These are phyloP conservation scores for Lactarius sp. DNA, from an alignment of 768 basidiomycete species.

Conservation along the genomic window DNA sequence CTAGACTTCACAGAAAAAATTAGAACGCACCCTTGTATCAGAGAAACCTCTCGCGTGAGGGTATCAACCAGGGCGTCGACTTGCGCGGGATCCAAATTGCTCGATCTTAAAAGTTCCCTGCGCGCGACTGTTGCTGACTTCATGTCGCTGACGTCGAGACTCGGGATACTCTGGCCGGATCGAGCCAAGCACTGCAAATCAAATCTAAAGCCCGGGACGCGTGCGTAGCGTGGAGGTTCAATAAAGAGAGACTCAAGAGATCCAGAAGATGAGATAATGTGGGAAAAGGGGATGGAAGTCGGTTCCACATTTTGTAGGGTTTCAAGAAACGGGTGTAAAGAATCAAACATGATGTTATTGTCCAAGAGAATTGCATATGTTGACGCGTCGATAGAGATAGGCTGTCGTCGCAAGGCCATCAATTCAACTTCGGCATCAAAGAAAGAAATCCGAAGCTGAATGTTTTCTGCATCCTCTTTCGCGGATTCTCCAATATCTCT, in stretches of 20 bases:
- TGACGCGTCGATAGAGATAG: slow-evolving; percentile 26
- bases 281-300: slow-evolving; percentile 12
- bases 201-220: slow-evolving; percentile 49
- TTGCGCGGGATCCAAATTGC: slow-evolving; percentile 64
- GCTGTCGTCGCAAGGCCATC: slow-evolving; percentile 36
- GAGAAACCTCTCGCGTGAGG: slow-evolving; percentile 51
- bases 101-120: slow-evolving; percentile 39
- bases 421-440: slow-evolving; percentile 56
- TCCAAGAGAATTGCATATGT: slow-evolving; percentile 16
- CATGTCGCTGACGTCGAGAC: slow-evolving; percentile 40
- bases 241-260: neutral
- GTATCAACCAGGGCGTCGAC: slow-evolving; percentile 61
- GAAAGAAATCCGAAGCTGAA: slow-evolving; percentile 51
- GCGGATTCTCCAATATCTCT: slow-evolving; percentile 45
- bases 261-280: slow-evolving; percentile 1
- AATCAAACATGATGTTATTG: slow-evolving; percentile 18
- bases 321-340: slow-evolving; percentile 12
- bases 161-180: slow-evolving; percentile 33
- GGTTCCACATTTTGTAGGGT: slow-evolving; percentile 11
- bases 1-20: neutral
- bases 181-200: slow-evolving; percentile 44
- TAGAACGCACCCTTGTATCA: slow-evolving; percentile 66
- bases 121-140: slow-evolving; percentile 44
- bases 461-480: slow-evolving; percentile 30
- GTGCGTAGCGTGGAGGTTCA: neutral